Evolutionary conservation across 2,329 filamentous ascomycete genomes (phyloP), one percentile per base, ranked within the genome.

Genomic region (Mariannaea sp.): DNA sequence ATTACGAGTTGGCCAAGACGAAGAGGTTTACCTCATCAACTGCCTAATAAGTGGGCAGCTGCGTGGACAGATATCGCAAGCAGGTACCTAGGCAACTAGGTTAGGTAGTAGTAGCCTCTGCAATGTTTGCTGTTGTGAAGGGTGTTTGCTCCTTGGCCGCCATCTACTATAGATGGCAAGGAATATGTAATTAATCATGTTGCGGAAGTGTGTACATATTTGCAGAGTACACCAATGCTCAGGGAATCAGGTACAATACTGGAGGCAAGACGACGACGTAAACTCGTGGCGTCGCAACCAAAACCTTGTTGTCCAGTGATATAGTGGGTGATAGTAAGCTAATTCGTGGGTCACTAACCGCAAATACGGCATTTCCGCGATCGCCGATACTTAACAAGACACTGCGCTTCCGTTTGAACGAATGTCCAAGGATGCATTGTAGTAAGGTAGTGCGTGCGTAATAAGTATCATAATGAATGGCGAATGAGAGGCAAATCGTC

Each of bases 281-380:
- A 40, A 53, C 50, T 26, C 27, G 51, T 53, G 51, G 51, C 51
- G 51, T 49, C 41, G 36, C 44, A 44, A 48, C 38, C 30, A 33
- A 40, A 17, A 6, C 42, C 43, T 54, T 33, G 45, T 49, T 40
- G 49, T 54, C 45, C 45, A 44, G 45, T 44, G 45, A 49, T 17
- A 19, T 26, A 20, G 36, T 27, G 22, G 19, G 40, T 49, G 32
- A 9, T n/a, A n/a, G 38, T 41, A 30, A 33, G 30, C 38, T 36
- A 49, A 27, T 40, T 32, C 9, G 19, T 26, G 24, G 19, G 20
- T 40, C 22, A 16, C 38, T 19, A 40, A 24, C 26, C 38, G 26
- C 38, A 7, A 41, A 6, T 24, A 42, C 47, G 47, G 47, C 47
- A 43, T 43, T 29, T 40, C 47, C 47, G 47, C 35, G 7, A 30